Evolutionary conservation across 1,284 basidiomycete species (phyloP), one percentile per base, ranked within the genome.

Genomic region (Ganoderma meredithae): DNA sequence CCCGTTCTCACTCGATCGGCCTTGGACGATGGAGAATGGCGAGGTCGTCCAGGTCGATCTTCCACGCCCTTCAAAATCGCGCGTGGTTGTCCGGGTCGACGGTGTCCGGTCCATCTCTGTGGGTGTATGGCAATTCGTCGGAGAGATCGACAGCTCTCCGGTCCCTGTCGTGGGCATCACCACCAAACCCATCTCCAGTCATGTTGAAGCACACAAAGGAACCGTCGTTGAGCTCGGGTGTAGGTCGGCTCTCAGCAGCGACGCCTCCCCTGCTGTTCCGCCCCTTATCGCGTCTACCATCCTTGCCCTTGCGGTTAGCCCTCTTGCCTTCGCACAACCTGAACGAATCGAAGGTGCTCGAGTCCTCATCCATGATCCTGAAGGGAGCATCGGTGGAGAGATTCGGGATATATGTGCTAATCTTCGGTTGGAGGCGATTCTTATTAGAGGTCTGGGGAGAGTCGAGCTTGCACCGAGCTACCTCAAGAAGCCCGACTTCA

Each of bases 71-170:
- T 55, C 19, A 22, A 55, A 19, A 3, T 65, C 68, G 9, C 60
- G 65, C 27, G 62, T 66, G 15, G 49, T 70, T 17, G 65, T 73
- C 9, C 60, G 49, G 19, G 60, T 73, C 13, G 41, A 33, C 1
- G 40, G 62, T 12, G 62, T 69, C 4, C 56, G 52, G 2, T n/a
- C 60, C 19, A 41, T 33, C 12, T 49, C 19, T 12, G 40, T 8
- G 10, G 22, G 47, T 19, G 4, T 59, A 10, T 65, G 39, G 62
- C 52, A 53, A 17, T 67, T 59, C 53, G 22, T 44, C 25, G 69
- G 64, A 41, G 31, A 3, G 22, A 33, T 47, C 17, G 66, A 60
- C 19, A 65, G 67, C 41, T 3, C 31, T 55, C 44, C 69, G n/a
- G 31, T 44, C 22, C 31, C 33, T 12, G 65, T 71, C 7, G 65